Evolutionary conservation across 2,329 filamentous ascomycete genomes (phyloP).

Genomic region (Aureobasidium sp.): DNA sequence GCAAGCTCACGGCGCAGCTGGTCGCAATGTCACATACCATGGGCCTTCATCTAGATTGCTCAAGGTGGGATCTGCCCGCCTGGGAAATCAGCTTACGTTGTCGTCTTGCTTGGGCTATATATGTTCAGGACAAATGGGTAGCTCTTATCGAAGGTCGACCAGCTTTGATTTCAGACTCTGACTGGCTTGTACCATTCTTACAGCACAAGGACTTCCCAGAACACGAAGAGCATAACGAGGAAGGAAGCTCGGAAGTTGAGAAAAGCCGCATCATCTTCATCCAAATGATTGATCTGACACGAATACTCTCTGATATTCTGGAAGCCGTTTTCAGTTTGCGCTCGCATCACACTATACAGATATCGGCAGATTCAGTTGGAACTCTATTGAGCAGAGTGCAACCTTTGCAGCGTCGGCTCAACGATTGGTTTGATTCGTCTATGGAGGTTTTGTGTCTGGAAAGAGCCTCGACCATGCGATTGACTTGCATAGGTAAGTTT

Average conservation of each 20-base stretch:
- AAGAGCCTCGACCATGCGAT: conserved; percentile 22
- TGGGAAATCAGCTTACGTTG: conserved; percentile 25
- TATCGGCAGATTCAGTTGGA: conserved; percentile 16
- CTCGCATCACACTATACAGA: conserved; percentile 17
- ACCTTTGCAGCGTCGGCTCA: conserved; percentile 22
- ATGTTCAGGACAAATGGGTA: conserved; percentile 25
- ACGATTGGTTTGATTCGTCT: conserved; percentile 21
- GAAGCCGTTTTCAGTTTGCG: conserved; percentile 19
- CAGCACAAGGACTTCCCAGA: conserved; percentile 26
- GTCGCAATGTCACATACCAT: conserved; percentile 33
- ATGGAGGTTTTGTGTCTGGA: conserved; percentile 23
- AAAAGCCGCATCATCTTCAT: conserved; percentile 24
- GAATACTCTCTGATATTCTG: conserved; percentile 21
- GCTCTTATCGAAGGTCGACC: conserved; percentile 24
- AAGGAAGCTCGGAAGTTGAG: conserved; percentile 24
- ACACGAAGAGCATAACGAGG: conserved; percentile 21
- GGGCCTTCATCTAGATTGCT: conserved; percentile 29
- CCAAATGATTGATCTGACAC: conserved; percentile 23
- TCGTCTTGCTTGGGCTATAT: conserved; percentile 24
- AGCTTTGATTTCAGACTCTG: conserved; percentile 19
- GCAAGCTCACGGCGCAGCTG: conserved; percentile 28
- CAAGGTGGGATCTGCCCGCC: conserved; percentile 22
- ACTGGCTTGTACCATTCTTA: conserved; percentile 23
- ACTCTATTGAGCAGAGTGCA: conserved; percentile 20
- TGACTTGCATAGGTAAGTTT: conserved; percentile 25